Evolutionary conservation across 306 rosid genomes (phyloP).

Genomic region (Leucaena leucocephala): DNA sequence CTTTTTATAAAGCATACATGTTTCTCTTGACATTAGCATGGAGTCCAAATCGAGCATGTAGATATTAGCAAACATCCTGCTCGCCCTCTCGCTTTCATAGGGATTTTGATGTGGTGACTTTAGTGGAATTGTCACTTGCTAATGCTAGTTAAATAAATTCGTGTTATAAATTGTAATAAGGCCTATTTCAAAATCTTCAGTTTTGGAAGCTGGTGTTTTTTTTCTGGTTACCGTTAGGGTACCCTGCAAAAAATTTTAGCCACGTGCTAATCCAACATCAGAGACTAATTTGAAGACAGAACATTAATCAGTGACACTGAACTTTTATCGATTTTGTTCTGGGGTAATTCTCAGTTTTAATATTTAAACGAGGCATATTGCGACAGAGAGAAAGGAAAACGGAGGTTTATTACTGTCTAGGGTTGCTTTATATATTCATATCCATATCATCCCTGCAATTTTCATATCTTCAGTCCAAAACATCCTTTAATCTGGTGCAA

Average conservation of each 20-base stretch:
- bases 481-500: conserved; percentile 36
- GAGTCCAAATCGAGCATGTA: no score
- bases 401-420: not conserved
- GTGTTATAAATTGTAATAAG: conserved; percentile 22
- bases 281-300: not conserved
- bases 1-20: conserved; percentile 30
- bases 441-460: conserved; percentile 26
- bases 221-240: not conserved
- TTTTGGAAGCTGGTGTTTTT: not conserved
- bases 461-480: conserved; percentile 33
- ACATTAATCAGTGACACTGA: not conserved
- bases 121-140: conserved; percentile 6
- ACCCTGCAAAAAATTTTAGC: not conserved
- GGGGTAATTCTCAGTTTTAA: not conserved
- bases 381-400: no score
- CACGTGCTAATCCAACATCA: conserved; percentile 5
- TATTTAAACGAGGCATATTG: not conserved
- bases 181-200: conserved; percentile 29
- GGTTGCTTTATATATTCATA: not conserved
- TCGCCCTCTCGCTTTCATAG: conserved; percentile 7
- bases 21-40: conserved; percentile 14
- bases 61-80: conserved; percentile 31
- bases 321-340: not conserved
- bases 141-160: not conserved
- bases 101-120: conserved; percentile 31